phyloP scores from a whole-genome alignment of 2,329 filamentous ascomycete genomes.

The Coleophoma eucalyptorum region DNA sequence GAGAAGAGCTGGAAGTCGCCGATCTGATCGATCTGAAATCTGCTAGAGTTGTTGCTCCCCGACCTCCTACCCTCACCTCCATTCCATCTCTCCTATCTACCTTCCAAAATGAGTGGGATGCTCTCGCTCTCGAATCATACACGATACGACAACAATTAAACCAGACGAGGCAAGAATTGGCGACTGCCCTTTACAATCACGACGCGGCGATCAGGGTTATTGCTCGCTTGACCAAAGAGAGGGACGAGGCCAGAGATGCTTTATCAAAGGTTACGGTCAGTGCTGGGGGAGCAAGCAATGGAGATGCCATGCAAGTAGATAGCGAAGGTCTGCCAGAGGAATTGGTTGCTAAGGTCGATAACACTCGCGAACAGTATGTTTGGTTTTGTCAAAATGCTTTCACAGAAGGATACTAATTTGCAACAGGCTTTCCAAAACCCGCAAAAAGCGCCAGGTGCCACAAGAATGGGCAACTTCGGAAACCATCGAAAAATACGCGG shows the following conservation, averaged over 20 bases:
- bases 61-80: conserved; percentile 90
- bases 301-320: conserved; percentile 93
- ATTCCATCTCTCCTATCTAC: conserved; percentile 91
- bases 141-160: conserved; percentile 85
- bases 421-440: conserved; percentile 74
- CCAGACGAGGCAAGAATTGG: conserved; percentile 89
- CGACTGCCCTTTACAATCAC: conserved; percentile 91
- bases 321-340: conserved; percentile 70
- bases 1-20: conserved; percentile 76
- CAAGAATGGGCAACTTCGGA: conserved; percentile 80
- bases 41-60: conserved; percentile 77
- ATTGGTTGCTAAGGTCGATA: conserved; percentile 70
- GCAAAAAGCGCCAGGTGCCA: conserved; percentile 85
- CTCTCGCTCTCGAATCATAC: conserved; percentile 85
- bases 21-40: conserved; percentile 88
- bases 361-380: conserved; percentile 74
- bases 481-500: conserved; percentile 57
- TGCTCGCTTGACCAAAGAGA: conserved; percentile 81
- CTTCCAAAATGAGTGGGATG: conserved; percentile 99
- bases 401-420: conserved; percentile 8
- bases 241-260: conserved; percentile 88
- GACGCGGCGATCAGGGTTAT: conserved; percentile 97
- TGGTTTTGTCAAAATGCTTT: not conserved
- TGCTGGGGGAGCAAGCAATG: conserved; percentile 48
- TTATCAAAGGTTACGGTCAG: conserved; percentile 80